A percentile compares a stretch with the other conserved stretches of the same genome.
phyloP scores from a whole-genome alignment of 768 basidiomycete genomes.

The Amanita phalloides region DNA sequence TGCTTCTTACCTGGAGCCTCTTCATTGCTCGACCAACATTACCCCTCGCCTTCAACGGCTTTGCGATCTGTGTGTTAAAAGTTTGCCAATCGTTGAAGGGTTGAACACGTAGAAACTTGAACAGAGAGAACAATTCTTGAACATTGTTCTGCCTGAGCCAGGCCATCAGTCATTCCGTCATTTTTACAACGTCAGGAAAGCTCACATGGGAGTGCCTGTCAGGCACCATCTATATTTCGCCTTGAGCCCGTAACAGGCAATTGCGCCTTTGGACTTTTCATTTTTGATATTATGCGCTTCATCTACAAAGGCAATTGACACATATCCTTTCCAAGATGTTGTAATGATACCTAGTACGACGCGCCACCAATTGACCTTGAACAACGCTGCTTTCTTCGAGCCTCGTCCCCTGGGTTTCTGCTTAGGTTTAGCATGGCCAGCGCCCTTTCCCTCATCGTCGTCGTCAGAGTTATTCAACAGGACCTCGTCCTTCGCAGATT shows the following conservation, averaged over 20 bases:
- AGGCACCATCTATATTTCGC: conserved; percentile 82
- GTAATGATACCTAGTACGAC: conserved; percentile 63
- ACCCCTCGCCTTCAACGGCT: conserved; percentile 64
- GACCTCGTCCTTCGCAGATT: conserved; percentile 43
- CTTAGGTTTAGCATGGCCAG: neutral
- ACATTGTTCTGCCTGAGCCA: conserved; percentile 72
- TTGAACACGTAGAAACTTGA: conserved; percentile 79
- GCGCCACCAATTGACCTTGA: conserved; percentile 72
- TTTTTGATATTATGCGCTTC: conserved; percentile 96
- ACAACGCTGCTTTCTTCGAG: conserved; percentile 45
- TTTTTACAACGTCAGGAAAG: neutral
- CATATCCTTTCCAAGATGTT: neutral
- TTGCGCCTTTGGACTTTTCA: conserved; percentile 61
- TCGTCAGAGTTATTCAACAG: conserved; percentile 26
- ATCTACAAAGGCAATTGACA: conserved; percentile 31
- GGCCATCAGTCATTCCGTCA: conserved; percentile 22
- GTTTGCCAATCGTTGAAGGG: conserved; percentile 72
- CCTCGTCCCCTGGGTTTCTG: neutral
- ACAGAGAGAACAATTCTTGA: conserved; percentile 79
- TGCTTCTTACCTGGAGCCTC: conserved; percentile 53
- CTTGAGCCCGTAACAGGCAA: conserved; percentile 70
- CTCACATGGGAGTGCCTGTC: conserved; percentile 73
- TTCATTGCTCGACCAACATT: conserved; percentile 66
- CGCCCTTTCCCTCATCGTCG: conserved; percentile 14
- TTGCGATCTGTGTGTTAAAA: conserved; percentile 72